Evolutionary conservation across 2,329 filamentous ascomycete genomes (phyloP).

Genomic region (Verticillium albo-atrum): DNA sequence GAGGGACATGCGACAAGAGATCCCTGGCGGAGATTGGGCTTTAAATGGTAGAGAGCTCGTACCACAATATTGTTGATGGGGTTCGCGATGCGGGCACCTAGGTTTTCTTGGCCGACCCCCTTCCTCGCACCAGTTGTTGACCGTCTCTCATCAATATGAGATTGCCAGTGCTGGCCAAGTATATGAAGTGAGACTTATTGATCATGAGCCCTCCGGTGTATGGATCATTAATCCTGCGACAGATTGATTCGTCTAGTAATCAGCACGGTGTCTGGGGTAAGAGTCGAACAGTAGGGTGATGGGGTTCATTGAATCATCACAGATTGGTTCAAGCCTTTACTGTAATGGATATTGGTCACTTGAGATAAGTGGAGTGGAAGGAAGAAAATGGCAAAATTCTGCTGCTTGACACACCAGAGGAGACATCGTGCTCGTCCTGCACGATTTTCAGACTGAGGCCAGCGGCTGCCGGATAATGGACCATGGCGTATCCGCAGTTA

Average conservation of each 20-base stretch:
- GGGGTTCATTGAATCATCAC: background rate
- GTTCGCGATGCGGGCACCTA: background rate
- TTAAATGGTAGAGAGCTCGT: background rate
- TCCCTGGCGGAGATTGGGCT: background rate
- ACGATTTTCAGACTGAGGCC: background rate
- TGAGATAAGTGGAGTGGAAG: background rate
- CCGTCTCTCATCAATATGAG: no score
- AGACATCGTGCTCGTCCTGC: background rate
- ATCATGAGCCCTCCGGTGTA: background rate
- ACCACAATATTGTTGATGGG: background rate
- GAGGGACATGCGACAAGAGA: background rate
- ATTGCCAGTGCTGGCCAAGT: background rate
- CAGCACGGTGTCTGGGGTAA: background rate
- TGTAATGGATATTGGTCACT: background rate
- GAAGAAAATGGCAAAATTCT: background rate
- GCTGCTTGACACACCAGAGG: background rate
- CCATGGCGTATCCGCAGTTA: no score
- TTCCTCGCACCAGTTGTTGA: background rate
- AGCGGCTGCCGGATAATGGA: no score
- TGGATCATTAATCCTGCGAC: background rate
- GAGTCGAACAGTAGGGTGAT: background rate
- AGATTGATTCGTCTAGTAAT: background rate
- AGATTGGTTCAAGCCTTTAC: background rate
- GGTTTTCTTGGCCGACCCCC: background rate
- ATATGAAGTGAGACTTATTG: background rate